These are phyloP conservation scores for Eucalyptus rudis DNA, from an alignment of 345 rosid species.

Conservation along the genomic window DNA sequence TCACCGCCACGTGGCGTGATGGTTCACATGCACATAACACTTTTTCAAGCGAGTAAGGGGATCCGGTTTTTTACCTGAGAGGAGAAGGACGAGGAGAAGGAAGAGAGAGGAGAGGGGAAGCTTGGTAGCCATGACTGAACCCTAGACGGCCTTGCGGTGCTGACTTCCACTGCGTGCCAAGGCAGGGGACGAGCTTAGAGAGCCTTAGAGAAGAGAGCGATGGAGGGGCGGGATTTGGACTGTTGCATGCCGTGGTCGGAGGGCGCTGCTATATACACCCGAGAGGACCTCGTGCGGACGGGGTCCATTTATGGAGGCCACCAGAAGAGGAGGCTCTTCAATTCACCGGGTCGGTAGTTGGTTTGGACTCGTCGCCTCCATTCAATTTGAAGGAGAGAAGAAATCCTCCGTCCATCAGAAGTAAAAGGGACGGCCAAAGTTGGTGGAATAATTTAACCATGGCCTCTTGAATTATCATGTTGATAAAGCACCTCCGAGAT, in stretches of 20 bases:
- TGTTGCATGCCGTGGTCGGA: background rate
- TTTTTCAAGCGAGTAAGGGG: background rate
- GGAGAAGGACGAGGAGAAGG: background rate
- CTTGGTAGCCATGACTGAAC: background rate
- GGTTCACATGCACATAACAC: background rate
- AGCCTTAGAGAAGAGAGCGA: background rate
- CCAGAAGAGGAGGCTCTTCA: background rate
- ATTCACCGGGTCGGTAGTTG: background rate
- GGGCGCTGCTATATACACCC: background rate
- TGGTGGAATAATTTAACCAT: background rate
- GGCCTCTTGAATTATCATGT: background rate
- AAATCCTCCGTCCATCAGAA: background rate
- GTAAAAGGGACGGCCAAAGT: background rate
- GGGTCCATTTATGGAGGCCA: background rate
- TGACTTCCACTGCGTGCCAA: background rate
- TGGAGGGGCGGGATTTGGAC: background rate
- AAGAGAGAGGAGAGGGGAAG: background rate
- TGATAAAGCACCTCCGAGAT: background rate
- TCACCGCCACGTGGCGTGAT: accelerated
- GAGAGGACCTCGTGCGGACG: background rate
- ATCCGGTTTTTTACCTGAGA: background rate
- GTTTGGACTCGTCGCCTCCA: background rate
- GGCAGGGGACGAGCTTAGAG: background rate
- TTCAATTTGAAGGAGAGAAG: background rate
- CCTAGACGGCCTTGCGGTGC: background rate